Percentiles rank a stretch among this genome's conserved stretches.
Evolutionary conservation across 2,329 filamentous ascomycete genomes (phyloP).

Genomic region (Scorias spongiosa): DNA sequence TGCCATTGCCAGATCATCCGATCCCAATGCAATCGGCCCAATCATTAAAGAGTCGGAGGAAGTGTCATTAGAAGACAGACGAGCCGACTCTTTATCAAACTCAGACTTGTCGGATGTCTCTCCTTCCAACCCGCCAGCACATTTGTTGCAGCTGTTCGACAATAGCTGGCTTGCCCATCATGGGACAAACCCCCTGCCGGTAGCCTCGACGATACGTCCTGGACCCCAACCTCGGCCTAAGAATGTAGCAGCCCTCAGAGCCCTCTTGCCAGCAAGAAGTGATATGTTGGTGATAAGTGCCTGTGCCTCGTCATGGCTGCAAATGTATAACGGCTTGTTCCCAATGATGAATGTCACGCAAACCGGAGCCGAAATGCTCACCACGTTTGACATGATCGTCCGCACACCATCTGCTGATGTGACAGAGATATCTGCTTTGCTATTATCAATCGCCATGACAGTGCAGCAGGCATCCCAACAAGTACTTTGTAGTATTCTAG

Average conservation of each 20-base stretch:
- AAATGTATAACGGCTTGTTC: slow-evolving; percentile 12
- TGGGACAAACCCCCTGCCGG: slow-evolving; percentile 1
- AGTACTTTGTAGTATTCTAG: slow-evolving; percentile 1
- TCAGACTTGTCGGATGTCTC: slow-evolving; percentile 1
- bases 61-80: too few relatives aligned
- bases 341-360: slow-evolving; percentile 9
- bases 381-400: slow-evolving; percentile 13
- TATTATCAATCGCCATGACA: slow-evolving; percentile 17
- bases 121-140: slow-evolving; percentile 12
- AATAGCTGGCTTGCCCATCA: slow-evolving; percentile 14
- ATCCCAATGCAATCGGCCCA: neutral
- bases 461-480: slow-evolving; percentile 12
- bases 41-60: too few relatives aligned
- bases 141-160: slow-evolving; percentile 18
- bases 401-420: slow-evolving; percentile 9
- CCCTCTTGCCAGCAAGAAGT: slow-evolving; percentile 12
- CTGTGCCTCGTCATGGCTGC: slow-evolving; percentile 15
- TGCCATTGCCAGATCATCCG: neutral
- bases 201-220: neutral
- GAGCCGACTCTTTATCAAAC: neutral
- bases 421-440: slow-evolving; percentile 13
- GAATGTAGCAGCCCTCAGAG: slow-evolving; percentile 8
- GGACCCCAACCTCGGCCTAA: slow-evolving; percentile 6
- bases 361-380: slow-evolving; percentile 11
- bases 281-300: slow-evolving; percentile 11